Percentiles rank a stretch among this genome's conserved stretches.
These are phyloP conservation scores for Clarireedia monteithiana DNA, from an alignment of 2,329 filamentous ascomycete genomes.

Conservation along the genomic window DNA sequence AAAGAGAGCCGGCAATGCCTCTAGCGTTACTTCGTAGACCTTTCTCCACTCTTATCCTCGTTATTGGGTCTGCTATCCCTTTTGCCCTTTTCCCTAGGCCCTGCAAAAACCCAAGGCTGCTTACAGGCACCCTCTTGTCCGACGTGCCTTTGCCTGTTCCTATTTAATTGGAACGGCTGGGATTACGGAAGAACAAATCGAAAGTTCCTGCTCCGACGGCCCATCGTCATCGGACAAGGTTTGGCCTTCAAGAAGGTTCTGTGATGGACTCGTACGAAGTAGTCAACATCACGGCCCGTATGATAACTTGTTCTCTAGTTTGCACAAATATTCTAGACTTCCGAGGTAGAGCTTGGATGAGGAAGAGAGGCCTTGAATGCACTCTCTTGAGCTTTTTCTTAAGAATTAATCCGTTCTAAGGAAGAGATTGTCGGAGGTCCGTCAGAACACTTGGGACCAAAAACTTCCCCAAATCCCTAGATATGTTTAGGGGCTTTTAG, in stretches of 20 bases:
- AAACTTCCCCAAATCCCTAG: not conserved
- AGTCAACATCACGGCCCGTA: no score
- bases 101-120: not conserved
- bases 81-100: not conserved
- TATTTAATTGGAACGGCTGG: not conserved
- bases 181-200: constrained; percentile 9
- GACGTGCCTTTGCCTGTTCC: not conserved
- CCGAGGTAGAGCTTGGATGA: not conserved
- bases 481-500: not conserved
- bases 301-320: no score
- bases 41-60: not conserved
- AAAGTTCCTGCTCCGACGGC: not conserved
- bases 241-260: not conserved
- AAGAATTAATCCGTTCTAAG: not conserved
- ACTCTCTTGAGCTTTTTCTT: not conserved
- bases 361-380: not conserved
- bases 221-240: not conserved
- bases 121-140: not conserved
- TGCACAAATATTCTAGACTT: no score
- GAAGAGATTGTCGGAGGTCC: not conserved
- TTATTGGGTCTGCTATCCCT: not conserved
- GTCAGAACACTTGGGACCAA: not conserved
- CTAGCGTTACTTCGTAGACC: not conserved
- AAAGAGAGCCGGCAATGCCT: not conserved
- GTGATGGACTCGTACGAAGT: no score